Evolutionary conservation across 129 eudicot species (phyloP).

Genomic region (Helianthus tuberosus): DNA sequence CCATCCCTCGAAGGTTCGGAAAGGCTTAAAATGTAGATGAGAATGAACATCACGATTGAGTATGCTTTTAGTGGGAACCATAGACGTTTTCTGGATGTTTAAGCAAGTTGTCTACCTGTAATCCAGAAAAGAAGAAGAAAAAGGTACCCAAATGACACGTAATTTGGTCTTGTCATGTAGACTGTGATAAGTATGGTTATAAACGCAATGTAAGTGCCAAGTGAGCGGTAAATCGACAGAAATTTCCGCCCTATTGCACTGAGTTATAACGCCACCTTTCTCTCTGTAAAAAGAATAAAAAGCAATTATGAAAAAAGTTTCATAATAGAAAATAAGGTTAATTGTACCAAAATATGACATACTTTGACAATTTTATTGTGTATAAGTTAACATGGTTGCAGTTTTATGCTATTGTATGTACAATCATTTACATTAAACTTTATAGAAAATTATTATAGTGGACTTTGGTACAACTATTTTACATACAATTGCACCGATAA

Average conservation of each 20-base stretch:
- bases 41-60: constrained; percentile 66
- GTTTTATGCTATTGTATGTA: neutral
- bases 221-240: constrained; percentile 73
- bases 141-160: constrained; percentile 83
- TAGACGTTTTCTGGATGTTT: constrained; percentile 77
- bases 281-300: constrained; percentile 61
- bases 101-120: constrained; percentile 90
- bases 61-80: constrained; percentile 95
- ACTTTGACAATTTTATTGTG: neutral
- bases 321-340: constrained; percentile 7
- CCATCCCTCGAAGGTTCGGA: constrained; percentile 70
- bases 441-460: neutral
- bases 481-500: neutral
- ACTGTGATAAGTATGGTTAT: constrained; percentile 86
- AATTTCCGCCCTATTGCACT: constrained; percentile 84
- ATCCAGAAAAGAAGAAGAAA: constrained; percentile 95
- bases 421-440: neutral
- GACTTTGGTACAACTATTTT: neutral
- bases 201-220: constrained; percentile 86
- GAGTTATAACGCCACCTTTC: constrained; percentile 83
- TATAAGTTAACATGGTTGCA: neutral
- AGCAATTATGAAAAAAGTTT: constrained; percentile 6
- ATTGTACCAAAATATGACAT: neutral
- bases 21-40: constrained; percentile 74
- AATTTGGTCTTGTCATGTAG: constrained; percentile 79